A percentile compares a stretch with the other conserved stretches of the same genome.
Conservation (phyloP, 1,284 basidiomycete species). For the Leccinum fuscescens region DNA sequence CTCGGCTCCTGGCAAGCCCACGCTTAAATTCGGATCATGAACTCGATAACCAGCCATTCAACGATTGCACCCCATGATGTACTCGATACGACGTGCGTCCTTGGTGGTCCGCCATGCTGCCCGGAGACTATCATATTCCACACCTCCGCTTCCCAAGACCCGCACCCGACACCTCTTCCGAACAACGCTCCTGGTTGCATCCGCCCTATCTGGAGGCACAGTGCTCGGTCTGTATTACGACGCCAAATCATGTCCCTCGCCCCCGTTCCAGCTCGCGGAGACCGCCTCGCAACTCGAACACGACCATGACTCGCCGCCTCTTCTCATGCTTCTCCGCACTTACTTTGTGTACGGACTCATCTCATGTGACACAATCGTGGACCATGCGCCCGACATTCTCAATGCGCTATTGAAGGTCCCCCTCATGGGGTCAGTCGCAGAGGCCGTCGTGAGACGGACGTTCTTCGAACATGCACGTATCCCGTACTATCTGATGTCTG, state of each 20-base stretch:
- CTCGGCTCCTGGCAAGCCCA: not conserved
- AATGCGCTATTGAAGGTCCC: constrained; percentile 62
- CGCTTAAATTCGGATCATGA: not conserved
- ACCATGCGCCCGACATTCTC: constrained; percentile 74
- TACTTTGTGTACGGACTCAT: constrained; percentile 83
- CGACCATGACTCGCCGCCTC: constrained; percentile 14
- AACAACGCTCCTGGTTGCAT: constrained; percentile 17
- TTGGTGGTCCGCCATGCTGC: not conserved
- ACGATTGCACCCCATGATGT: constrained; percentile 8
- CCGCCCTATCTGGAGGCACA: constrained; percentile 21
- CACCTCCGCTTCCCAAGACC: not conserved
- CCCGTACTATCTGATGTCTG: not conserved
- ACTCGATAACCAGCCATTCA: not conserved
- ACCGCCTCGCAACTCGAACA: not conserved
- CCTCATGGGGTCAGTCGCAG: constrained; percentile 62
- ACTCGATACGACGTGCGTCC: constrained; percentile 13
- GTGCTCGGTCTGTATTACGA: constrained; percentile 24
- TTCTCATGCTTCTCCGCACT: constrained; percentile 47
- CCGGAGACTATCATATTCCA: constrained; percentile 5
- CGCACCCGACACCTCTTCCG: constrained; percentile 9
- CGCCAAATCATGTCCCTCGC: constrained; percentile 26
- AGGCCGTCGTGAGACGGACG: constrained; percentile 73
- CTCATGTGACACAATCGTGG: constrained; percentile 75
- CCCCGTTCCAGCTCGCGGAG: constrained; percentile 20
- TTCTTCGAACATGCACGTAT: constrained; percentile 78